Evolutionary conservation across 495 filamentous ascomycete species (phyloP).

Genomic region (Xylaria bambusicola): DNA sequence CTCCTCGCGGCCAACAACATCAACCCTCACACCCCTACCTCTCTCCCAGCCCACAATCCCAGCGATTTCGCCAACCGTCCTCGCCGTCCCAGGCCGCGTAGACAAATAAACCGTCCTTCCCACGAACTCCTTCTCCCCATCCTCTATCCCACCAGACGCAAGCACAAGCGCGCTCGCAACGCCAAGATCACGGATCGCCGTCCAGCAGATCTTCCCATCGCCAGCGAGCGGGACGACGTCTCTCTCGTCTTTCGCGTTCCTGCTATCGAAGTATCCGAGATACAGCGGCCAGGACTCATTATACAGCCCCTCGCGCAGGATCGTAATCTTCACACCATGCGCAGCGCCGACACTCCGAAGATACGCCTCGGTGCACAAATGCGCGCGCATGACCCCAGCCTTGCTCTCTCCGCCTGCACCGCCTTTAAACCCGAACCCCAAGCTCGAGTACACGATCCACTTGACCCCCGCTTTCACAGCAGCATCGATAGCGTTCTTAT

Average conservation of each 20-base stretch:
- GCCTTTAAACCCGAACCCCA: slow-evolving; percentile 40
- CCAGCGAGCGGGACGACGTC: slow-evolving; percentile 39
- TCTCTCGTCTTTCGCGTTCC: slow-evolving; percentile 14
- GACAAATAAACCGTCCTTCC: slow-evolving; percentile 44
- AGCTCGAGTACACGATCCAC: slow-evolving; percentile 68
- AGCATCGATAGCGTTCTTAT: slow-evolving; percentile 58
- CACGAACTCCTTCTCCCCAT: slow-evolving; percentile 29
- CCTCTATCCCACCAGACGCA: slow-evolving; percentile 2
- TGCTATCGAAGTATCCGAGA: slow-evolving; percentile 59
- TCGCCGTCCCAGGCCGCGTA: slow-evolving; percentile 25
- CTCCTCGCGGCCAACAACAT: slow-evolving; percentile 35
- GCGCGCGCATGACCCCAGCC: slow-evolving; percentile 67
- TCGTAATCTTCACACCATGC: slow-evolving; percentile 46
- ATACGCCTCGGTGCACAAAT: slow-evolving; percentile 63
- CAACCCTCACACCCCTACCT: slow-evolving; percentile 24
- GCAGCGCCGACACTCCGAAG: slow-evolving; percentile 40
- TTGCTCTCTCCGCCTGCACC: slow-evolving; percentile 12
- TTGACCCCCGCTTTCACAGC: slow-evolving; percentile 58
- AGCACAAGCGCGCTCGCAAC: slow-evolving; percentile 43
- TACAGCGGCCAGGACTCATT: slow-evolving; percentile 71
- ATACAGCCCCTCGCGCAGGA: slow-evolving; percentile 66
- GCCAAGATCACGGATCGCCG: slow-evolving; percentile 46
- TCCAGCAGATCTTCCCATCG: slow-evolving; percentile 47
- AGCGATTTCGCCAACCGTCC: slow-evolving; percentile 39
- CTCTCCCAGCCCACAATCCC: slow-evolving; percentile 31